Evolutionary conservation across 179 eudicot genomes (phyloP).

Genomic region (Amaranthus tricolor): DNA sequence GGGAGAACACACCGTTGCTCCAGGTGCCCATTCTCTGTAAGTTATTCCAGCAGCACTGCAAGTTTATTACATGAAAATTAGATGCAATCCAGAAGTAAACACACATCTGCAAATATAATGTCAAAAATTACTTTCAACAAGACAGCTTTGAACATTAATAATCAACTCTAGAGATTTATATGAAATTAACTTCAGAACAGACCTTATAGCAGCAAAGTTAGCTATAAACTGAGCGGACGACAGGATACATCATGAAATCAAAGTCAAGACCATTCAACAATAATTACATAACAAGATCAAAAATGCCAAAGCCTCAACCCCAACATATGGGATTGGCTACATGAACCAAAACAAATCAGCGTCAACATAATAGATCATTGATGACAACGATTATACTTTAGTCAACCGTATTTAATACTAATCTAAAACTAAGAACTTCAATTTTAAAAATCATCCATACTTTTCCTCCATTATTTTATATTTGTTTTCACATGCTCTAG

Average conservation of each 20-base stretch:
- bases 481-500: too few species aligned
- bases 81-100: conserved; percentile 8
- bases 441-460: too few species aligned
- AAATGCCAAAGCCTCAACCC: too few species aligned
- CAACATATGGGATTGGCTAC: too few species aligned
- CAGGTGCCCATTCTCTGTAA: conserved; percentile 99
- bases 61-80: conserved; percentile 25
- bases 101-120: conserved; percentile 4
- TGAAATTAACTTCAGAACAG: background rate
- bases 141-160: background rate
- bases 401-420: too few species aligned
- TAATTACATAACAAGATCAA: background rate
- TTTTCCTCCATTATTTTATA: too few species aligned
- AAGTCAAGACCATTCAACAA: background rate
- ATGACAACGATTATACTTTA: too few species aligned
- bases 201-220: background rate
- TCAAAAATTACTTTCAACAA: conserved; percentile 9
- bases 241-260: background rate
- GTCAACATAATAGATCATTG: too few species aligned
- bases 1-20: conserved; percentile 70
- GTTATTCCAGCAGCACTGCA: conserved; percentile 82
- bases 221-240: background rate
- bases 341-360: too few species aligned
- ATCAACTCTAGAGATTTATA: background rate
- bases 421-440: too few species aligned